Conservation (phyloP, 331 rosid genomes). For the Cucumis variabilis region DNA sequence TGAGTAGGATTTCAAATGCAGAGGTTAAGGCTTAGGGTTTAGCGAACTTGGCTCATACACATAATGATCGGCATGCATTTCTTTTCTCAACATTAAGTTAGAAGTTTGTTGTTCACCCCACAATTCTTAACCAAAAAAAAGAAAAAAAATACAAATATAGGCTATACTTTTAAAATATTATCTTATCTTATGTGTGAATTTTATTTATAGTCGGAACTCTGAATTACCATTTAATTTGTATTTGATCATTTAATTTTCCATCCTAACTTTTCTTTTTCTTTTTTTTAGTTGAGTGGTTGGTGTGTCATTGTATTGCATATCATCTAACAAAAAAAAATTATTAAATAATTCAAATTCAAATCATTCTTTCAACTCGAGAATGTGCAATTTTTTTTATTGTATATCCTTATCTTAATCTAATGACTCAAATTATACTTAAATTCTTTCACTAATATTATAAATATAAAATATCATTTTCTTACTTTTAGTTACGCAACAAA, state of each 20-base stretch:
- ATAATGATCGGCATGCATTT: no score
- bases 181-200: neutral
- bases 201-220: no score
- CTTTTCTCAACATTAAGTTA: no score
- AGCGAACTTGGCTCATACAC: no score
- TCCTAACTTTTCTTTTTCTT: neutral
- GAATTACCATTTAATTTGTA: no score
- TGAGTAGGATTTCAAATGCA: no score
- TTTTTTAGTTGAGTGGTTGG: neutral
- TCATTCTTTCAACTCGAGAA: slow-evolving; percentile 10
- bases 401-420: neutral
- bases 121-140: no score
- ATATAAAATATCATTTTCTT: neutral
- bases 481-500: neutral
- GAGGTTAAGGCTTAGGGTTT: no score
- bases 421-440: neutral
- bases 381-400: neutral
- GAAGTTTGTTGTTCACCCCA: no score
- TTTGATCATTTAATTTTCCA: neutral
- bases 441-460: neutral
- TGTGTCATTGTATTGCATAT: slow-evolving; percentile 8
- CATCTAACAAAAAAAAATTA: neutral
- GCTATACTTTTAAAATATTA: no score
- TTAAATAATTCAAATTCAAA: slow-evolving; percentile 1
- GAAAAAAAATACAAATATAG: no score